These are phyloP conservation scores for Chlorociboria aeruginascens DNA, from an alignment of 495 filamentous ascomycete genomes.

Conservation along the genomic window DNA sequence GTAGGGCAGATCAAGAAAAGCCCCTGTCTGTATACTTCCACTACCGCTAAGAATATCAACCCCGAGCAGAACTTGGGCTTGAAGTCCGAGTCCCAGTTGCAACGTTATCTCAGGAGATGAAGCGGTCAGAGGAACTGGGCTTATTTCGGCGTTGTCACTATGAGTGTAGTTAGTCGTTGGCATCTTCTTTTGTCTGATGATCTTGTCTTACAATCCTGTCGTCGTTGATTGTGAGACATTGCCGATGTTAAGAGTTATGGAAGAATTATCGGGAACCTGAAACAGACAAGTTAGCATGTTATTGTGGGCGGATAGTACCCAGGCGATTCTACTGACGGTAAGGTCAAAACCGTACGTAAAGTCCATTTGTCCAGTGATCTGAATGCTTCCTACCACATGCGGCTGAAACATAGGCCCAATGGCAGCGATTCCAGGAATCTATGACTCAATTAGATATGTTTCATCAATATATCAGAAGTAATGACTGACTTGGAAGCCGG, in stretches of 20 bases:
- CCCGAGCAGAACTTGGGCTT: not conserved
- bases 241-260: too few species aligned
- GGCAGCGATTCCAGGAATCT: slow-evolving; percentile 1
- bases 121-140: not conserved
- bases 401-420: not conserved
- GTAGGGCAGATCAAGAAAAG: not conserved
- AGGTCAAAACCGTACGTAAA: slow-evolving; percentile 3
- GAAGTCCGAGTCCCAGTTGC: not conserved
- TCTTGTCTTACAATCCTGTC: too few species aligned
- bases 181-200: too few species aligned
- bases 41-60: not conserved
- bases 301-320: too few species aligned
- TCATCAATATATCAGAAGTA: too few species aligned
- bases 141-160: not conserved
- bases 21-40: not conserved
- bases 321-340: not conserved
- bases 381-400: not conserved
- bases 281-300: too few species aligned
- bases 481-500: not conserved
- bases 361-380: not conserved
- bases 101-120: not conserved
- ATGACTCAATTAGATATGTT: not conserved
- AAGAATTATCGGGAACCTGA: too few species aligned
- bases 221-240: too few species aligned
- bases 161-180: not conserved